A percentile compares a stretch with the other conserved stretches of the same genome.
phyloP scores from a whole-genome alignment of 1,139 yeast genomes.

The Saccharomyces pastorianus region DNA sequence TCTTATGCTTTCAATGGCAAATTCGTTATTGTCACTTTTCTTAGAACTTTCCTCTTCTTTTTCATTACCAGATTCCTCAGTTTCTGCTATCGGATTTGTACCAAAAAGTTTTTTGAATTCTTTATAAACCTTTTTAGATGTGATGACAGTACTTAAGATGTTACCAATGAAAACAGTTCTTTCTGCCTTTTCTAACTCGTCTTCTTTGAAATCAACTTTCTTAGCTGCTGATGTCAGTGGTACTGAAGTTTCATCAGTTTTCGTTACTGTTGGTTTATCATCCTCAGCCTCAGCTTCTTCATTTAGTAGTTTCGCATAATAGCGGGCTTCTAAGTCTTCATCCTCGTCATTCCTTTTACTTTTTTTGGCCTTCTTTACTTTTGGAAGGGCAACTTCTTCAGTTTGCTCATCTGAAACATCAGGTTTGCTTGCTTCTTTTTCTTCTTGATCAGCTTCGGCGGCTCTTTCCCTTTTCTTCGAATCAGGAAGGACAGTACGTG shows the following conservation, averaged over 20 bases:
- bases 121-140: slow-evolving; percentile 54
- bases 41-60: slow-evolving; percentile 10
- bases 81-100: slow-evolving; percentile 33
- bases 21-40: slow-evolving; percentile 7
- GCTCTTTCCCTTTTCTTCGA: slow-evolving; percentile 9
- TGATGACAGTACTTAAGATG: slow-evolving; percentile 56
- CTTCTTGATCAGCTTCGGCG: slow-evolving; percentile 9
- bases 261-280: slow-evolving; percentile 9
- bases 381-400: slow-evolving; percentile 10
- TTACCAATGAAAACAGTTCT: slow-evolving; percentile 88
- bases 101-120: slow-evolving; percentile 56
- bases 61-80: slow-evolving; percentile 8
- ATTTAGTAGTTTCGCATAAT: slow-evolving; percentile 37
- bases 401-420: slow-evolving; percentile 10
- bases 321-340: slow-evolving; percentile 43
- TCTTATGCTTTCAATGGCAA: slow-evolving; percentile 65
- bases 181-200: slow-evolving; percentile 77
- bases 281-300: slow-evolving; percentile 23
- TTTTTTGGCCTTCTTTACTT: slow-evolving; percentile 22
- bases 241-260: slow-evolving; percentile 5
- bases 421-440: slow-evolving; percentile 13
- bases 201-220: slow-evolving; percentile 44
- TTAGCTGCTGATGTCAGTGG: slow-evolving; percentile 25
- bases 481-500: slow-evolving; percentile 5
- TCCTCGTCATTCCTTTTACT: slow-evolving; percentile 33